These are phyloP conservation scores for Garcia nutans DNA, from an alignment of 345 rosid genomes.

Conservation along the genomic window DNA sequence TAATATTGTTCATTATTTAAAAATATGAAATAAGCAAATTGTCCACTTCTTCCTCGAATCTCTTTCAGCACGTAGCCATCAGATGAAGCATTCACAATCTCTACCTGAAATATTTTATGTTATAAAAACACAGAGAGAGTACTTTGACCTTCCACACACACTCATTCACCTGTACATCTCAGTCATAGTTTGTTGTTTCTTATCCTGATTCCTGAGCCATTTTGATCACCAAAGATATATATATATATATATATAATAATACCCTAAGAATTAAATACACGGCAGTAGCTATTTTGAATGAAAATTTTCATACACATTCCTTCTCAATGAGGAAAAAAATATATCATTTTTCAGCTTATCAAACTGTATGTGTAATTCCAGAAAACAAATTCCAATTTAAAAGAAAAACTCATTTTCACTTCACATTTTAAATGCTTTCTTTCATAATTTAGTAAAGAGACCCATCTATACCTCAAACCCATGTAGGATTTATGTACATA, in stretches of 20 bases:
- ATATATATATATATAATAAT: too few species aligned
- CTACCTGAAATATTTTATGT: too few species aligned
- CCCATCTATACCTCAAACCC: conserved; percentile 25
- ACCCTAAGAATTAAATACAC: neutral
- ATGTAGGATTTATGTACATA: conserved; percentile 23
- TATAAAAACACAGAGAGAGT: too few species aligned
- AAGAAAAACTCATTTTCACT: neutral
- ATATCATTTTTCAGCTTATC: neutral
- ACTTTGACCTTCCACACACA: too few species aligned
- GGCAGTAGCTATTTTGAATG: neutral
- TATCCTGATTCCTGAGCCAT: neutral
- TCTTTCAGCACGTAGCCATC: neutral
- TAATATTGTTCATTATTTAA: too few species aligned
- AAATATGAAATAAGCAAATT: too few species aligned
- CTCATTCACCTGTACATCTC: too few species aligned
- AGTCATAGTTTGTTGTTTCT: neutral
- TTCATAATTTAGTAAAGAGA: neutral
- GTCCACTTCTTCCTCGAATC: neutral
- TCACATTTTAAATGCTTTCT: conserved; percentile 12
- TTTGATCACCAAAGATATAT: neutral
- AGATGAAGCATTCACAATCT: too few species aligned
- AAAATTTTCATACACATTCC: neutral
- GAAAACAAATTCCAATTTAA: conserved; percentile 5
- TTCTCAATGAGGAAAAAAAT: neutral
- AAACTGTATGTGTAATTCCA: neutral